Conservation (phyloP, 805 yeast genomes). For the Jamesozyma jinghongensis region DNA sequence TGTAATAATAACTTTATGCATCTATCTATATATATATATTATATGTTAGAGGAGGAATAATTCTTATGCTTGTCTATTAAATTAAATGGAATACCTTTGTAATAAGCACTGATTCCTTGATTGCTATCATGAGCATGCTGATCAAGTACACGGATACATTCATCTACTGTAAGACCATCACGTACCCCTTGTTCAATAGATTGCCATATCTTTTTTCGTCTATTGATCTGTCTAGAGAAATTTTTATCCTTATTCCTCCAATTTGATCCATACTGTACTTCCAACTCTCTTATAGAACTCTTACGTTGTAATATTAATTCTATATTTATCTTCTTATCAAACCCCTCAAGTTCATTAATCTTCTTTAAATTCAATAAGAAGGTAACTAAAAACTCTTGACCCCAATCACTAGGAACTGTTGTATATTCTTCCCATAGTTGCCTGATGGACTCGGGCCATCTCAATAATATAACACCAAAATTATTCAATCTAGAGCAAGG, state of each 20-base stretch:
- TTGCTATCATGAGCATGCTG: constrained; percentile 16
- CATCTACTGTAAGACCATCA: constrained; percentile 18
- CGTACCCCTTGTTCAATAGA: constrained; percentile 23
- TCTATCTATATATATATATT: too few relatives aligned
- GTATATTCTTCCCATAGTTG: constrained; percentile 28
- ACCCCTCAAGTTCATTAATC: constrained; percentile 7
- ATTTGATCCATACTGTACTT: constrained; percentile 18
- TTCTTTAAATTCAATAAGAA: constrained; percentile 14
- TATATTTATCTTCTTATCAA: constrained; percentile 3
- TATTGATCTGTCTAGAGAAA: constrained; percentile 27
- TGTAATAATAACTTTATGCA: too few relatives aligned
- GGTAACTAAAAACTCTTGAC: constrained; percentile 16
- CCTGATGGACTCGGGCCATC: constrained; percentile 22
- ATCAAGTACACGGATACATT: constrained; percentile 19
- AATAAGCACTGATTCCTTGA: constrained; percentile 23
- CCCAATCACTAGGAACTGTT: constrained; percentile 22
- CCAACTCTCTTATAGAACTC: constrained; percentile 21
- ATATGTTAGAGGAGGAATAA: neutral
- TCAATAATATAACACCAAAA: constrained; percentile 23
- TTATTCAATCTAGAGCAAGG: constrained; percentile 20
- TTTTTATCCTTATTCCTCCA: constrained; percentile 27
- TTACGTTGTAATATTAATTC: constrained; percentile 14
- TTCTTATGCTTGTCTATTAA: constrained; percentile 8
- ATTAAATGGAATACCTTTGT: constrained; percentile 26
- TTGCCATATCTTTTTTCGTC: constrained; percentile 27